phyloP scores from a whole-genome alignment of 495 filamentous ascomycete species.

The Terfezia claveryi region DNA sequence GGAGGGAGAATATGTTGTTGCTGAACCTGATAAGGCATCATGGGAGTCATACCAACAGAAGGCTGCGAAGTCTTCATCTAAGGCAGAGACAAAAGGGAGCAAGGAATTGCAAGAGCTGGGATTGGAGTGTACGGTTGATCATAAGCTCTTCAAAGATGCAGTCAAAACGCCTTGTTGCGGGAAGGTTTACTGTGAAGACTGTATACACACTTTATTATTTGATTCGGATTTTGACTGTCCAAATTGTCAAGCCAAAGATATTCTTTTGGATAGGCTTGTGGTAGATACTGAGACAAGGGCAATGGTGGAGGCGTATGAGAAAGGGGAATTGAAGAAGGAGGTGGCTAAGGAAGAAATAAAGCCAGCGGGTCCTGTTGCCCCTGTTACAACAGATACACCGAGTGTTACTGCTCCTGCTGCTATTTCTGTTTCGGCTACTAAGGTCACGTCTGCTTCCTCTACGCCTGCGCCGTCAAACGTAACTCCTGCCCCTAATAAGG shows the following conservation, averaged over 20 bases:
- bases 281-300: conserved; percentile 51
- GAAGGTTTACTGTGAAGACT: conserved; percentile 95
- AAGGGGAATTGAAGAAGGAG: not conserved
- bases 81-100: conserved; percentile 48
- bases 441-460: not conserved
- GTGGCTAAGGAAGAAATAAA: not conserved
- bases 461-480: not conserved
- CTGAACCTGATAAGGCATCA: conserved; percentile 75
- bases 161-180: conserved; percentile 95
- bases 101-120: conserved; percentile 66
- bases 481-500: not conserved
- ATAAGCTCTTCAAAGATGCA: conserved; percentile 88
- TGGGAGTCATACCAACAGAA: conserved; percentile 97
- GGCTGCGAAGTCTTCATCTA: conserved; percentile 38
- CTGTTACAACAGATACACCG: too few relatives aligned
- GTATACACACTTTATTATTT: conserved; percentile 91
- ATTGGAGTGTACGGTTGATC: conserved; percentile 83
- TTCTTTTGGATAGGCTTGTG: conserved; percentile 77
- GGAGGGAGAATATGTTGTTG: conserved; percentile 89
- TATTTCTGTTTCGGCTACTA: not conserved
- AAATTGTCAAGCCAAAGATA: conserved; percentile 67
- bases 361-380: not conserved
- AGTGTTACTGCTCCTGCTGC: too few relatives aligned
- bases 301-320: conserved; percentile 49
- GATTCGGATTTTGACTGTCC: conserved; percentile 95